Evolutionary conservation across 805 yeast genomes (phyloP).

Genomic region (Candida sphagnicola): DNA sequence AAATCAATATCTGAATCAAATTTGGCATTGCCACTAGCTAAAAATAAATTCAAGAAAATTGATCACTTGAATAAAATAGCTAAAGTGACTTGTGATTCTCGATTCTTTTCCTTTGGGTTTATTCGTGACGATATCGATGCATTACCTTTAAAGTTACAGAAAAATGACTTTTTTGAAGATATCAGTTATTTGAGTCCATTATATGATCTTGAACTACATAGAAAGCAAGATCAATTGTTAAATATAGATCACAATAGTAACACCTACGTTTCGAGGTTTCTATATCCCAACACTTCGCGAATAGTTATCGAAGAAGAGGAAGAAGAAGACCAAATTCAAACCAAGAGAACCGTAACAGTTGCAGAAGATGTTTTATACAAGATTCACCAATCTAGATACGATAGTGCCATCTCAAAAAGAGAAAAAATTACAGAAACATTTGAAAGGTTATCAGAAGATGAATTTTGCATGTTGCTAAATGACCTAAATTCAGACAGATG

Average conservation of each 20-base stretch:
- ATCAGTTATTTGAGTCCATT: constrained; percentile 53
- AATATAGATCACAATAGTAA: constrained; percentile 21
- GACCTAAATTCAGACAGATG: constrained; percentile 8
- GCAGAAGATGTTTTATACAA: constrained; percentile 16
- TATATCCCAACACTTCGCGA: constrained; percentile 17
- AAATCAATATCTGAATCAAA: constrained; percentile 28
- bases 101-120: constrained; percentile 63
- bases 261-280: constrained; percentile 25
- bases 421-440: constrained; percentile 12
- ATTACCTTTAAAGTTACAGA: constrained; percentile 51
- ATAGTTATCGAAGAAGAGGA: constrained; percentile 10
- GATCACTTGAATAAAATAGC: constrained; percentile 54
- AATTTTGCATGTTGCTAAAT: constrained; percentile 1
- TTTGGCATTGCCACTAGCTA: constrained; percentile 24
- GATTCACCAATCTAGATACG: constrained; percentile 13
- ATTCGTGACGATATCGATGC: constrained; percentile 58
- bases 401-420: constrained; percentile 10
- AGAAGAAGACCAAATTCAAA: constrained; percentile 12
- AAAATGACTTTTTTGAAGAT: constrained; percentile 48
- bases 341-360: constrained; percentile 10
- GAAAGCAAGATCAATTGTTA: constrained; percentile 43
- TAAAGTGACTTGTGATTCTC: constrained; percentile 61
- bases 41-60: constrained; percentile 51
- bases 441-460: constrained; percentile 10
- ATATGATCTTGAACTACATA: constrained; percentile 21